These are phyloP conservation scores for Pterocarpus macrocarpus DNA, from an alignment of 306 rosid genomes.

Conservation along the genomic window DNA sequence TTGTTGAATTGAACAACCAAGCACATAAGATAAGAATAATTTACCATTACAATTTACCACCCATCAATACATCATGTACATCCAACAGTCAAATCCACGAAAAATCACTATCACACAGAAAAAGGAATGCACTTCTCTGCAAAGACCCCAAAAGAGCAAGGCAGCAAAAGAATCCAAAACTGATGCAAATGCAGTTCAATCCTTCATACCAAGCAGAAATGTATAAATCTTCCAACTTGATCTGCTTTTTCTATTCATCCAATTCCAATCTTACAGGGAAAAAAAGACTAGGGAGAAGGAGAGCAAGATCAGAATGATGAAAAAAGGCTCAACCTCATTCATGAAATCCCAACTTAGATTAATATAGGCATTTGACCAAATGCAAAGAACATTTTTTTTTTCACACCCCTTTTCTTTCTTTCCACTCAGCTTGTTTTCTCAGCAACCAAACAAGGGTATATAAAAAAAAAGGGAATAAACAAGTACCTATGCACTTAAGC, in stretches of 20 bases:
- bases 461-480: background rate
- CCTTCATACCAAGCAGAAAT: constrained; percentile 32
- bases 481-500: constrained; percentile 35
- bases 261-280: background rate
- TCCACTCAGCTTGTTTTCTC: constrained; percentile 41
- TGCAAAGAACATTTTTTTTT: constrained; percentile 22
- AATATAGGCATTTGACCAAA: constrained; percentile 25
- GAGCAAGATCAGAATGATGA: constrained; percentile 44
- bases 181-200: constrained; percentile 10
- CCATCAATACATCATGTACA: constrained; percentile 6
- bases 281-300: background rate
- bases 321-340: constrained; percentile 24
- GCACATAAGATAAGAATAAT: constrained; percentile 27
- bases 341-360: constrained; percentile 31
- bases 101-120: background rate
- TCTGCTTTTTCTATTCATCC: constrained; percentile 33
- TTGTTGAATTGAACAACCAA: constrained; percentile 34
- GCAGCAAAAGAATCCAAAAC: constrained; percentile 26
- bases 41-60: constrained; percentile 26
- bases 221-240: constrained; percentile 33
- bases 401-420: constrained; percentile 38
- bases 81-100: constrained; percentile 42
- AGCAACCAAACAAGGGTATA: constrained; percentile 48
- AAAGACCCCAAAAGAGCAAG: constrained; percentile 23
- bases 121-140: constrained; percentile 5